Evolutionary conservation across 768 basidiomycete genomes (phyloP), one percentile per base, ranked within the genome.

Genomic region (Amyloporia xantha): DNA sequence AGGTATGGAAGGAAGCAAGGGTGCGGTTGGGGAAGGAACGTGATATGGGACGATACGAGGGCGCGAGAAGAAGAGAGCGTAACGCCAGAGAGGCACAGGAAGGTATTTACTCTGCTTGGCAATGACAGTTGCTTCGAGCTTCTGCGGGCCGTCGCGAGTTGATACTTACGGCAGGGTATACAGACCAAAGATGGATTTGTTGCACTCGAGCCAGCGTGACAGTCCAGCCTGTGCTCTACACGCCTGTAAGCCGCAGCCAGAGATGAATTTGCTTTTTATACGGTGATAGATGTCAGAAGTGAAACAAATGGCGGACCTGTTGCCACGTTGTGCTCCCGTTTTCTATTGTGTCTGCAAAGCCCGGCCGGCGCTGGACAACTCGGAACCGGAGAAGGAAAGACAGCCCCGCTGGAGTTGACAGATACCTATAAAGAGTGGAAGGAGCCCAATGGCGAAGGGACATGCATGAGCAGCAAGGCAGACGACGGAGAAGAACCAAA

Each of bases 391-490:
- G 20, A 21, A n/a, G 40, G 28, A 24, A 47, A 3, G n/a, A 36
- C 38, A 44, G 27, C n/a, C 47, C 47, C 24, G 15, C 5, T 15
- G 43, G 21, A 19, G 51, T 20, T 10, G 44, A 47, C 25, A n/a
- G 33, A 17, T 35, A 30, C 26, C 41, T 48, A 53, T 27, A 45
- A 44, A 27, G 33, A 43, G 24, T 2, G 51, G 17, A 42, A 28
- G 21, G 42, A 46, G 27, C 15, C 46, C 30, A 30, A 54, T 30
- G 38, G 55, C 50, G 52, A 52, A 40, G 48, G 51, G 42, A 47
- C 64, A 65, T 53, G 63, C 63, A 54, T 52, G 50, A 48, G 49
- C 56, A 54, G 56, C 60, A 54, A 59, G 61, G 64, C 61, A 50
- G 60, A 43, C 30, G 54, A 58, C 46, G 43, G 56, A 44, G 50